Evolutionary conservation across 805 yeast species (phyloP).

Genomic region (Metschnikowia cubensis): DNA sequence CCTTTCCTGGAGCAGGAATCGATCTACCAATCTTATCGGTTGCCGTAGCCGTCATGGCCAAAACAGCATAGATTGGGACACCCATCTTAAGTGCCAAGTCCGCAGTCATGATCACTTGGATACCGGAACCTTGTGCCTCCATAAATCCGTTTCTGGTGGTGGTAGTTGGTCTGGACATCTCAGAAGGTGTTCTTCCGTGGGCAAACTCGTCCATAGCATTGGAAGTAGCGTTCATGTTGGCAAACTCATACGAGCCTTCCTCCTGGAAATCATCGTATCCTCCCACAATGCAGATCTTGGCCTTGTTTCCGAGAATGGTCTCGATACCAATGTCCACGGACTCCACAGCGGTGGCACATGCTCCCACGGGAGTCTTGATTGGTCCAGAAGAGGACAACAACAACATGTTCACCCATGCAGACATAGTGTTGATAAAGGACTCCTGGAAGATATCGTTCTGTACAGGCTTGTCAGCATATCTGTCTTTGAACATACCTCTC

Average conservation of each 20-base stretch:
- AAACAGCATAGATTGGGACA: slow-evolving; percentile 95
- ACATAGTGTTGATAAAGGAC: slow-evolving; percentile 97
- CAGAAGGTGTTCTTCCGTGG: slow-evolving; percentile 96
- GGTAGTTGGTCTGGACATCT: slow-evolving; percentile 98
- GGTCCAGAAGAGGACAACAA: slow-evolving; percentile 97
- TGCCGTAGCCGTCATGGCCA: slow-evolving; percentile 94
- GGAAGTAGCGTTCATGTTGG: slow-evolving; percentile 97
- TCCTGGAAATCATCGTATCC: slow-evolving; percentile 99
- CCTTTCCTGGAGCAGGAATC: slow-evolving; percentile 99
- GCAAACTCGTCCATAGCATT: slow-evolving; percentile 83
- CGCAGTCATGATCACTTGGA: slow-evolving; percentile 93
- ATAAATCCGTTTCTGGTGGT: slow-evolving; percentile 95
- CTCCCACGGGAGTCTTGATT: slow-evolving; percentile 98
- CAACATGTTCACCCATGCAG: slow-evolving; percentile 99
- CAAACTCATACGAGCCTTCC: slow-evolving; percentile 97
- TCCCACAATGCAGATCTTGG: slow-evolving; percentile 95
- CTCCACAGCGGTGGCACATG: slow-evolving; percentile 98
- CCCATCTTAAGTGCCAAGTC: slow-evolving; percentile 95
- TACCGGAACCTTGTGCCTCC: slow-evolving; percentile 99
- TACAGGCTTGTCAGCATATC: slow-evolving; percentile 88
- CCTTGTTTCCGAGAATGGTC: slow-evolving; percentile 88
- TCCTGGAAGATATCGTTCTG: slow-evolving; percentile 97
- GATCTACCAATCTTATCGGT: slow-evolving; percentile 98
- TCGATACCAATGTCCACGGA: slow-evolving; percentile 96
- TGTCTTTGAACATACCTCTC: slow-evolving; percentile 96